Evolutionary conservation across 352 stramenopile species (phyloP).

Genomic region (Phytophthora multivora): DNA sequence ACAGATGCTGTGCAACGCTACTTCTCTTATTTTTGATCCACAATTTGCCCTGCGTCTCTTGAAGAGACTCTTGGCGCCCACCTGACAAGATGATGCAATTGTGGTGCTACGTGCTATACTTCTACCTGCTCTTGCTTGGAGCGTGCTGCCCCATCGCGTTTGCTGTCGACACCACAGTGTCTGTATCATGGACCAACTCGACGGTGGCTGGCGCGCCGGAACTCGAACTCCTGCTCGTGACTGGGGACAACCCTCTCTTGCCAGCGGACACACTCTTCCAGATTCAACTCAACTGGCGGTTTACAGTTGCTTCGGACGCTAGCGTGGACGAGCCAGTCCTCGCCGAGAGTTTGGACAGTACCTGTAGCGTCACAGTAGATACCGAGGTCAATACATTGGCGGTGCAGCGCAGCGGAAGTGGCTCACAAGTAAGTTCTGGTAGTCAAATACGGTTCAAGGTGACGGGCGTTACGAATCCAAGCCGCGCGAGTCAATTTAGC

Average conservation of each 20-base stretch:
- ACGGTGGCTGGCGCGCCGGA: conserved; percentile 24
- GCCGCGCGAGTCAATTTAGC: conserved; percentile 18
- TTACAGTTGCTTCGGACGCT: conserved; percentile 28
- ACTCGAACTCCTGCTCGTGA: conserved; percentile 33
- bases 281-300: conserved; percentile 33
- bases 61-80: conserved; percentile 17
- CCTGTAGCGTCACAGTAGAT: conserved; percentile 26
- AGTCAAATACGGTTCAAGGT: conserved; percentile 27
- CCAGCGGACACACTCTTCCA: conserved; percentile 33
- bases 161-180: conserved; percentile 1
- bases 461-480: conserved; percentile 35
- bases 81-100: conserved; percentile 17
- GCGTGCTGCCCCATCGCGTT: background rate
- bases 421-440: conserved; percentile 2
- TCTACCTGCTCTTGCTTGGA: conserved; percentile 13
- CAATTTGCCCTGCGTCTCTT: background rate
- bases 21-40: background rate
- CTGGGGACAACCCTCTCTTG: conserved; percentile 24
- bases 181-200: conserved; percentile 33
- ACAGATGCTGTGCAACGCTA: no score
- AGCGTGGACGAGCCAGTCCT: conserved; percentile 22
- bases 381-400: conserved; percentile 12
- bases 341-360: conserved; percentile 24
- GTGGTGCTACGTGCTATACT: background rate
- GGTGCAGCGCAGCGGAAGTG: conserved; percentile 35